Evolutionary conservation across 306 rosid species (phyloP).

Genomic region (Cucurbita maxima): DNA sequence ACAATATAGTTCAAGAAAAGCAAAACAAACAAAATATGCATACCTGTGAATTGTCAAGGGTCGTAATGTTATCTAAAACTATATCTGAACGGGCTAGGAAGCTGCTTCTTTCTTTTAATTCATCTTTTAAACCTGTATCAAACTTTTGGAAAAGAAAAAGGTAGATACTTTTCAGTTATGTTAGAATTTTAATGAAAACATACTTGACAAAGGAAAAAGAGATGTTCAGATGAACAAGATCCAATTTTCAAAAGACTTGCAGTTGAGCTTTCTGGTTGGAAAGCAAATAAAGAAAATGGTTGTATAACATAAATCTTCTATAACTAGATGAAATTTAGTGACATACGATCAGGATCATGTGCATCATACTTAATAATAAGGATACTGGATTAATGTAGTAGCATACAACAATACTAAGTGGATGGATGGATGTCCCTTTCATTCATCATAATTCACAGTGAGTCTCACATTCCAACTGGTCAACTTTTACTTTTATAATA

Average conservation of each 20-base stretch:
- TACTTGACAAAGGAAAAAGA: background rate
- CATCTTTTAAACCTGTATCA: slow-evolving; percentile 18
- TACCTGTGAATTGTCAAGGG: slow-evolving; percentile 33
- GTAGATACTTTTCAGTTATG: background rate
- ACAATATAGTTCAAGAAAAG: background rate
- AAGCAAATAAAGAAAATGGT: background rate
- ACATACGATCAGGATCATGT: background rate
- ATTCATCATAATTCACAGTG: background rate
- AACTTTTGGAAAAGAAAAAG: slow-evolving; percentile 16
- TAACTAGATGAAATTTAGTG: background rate
- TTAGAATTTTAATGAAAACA: background rate
- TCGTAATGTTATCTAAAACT: slow-evolving; percentile 16
- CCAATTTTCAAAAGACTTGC: background rate
- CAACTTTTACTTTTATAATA: background rate
- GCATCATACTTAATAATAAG: background rate
- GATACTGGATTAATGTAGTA: background rate
- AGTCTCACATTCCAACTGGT: background rate
- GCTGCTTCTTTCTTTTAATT: slow-evolving; percentile 22
- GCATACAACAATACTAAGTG: background rate
- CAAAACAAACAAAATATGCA: background rate
- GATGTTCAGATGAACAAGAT: background rate
- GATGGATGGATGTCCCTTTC: background rate
- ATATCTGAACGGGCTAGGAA: slow-evolving; percentile 9
- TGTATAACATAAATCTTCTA: background rate
- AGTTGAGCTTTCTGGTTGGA: background rate